Evolutionary conservation across 768 basidiomycete species (phyloP), one percentile per base, ranked within the genome.

Genomic region (Phlebiopsis gigantea): DNA sequence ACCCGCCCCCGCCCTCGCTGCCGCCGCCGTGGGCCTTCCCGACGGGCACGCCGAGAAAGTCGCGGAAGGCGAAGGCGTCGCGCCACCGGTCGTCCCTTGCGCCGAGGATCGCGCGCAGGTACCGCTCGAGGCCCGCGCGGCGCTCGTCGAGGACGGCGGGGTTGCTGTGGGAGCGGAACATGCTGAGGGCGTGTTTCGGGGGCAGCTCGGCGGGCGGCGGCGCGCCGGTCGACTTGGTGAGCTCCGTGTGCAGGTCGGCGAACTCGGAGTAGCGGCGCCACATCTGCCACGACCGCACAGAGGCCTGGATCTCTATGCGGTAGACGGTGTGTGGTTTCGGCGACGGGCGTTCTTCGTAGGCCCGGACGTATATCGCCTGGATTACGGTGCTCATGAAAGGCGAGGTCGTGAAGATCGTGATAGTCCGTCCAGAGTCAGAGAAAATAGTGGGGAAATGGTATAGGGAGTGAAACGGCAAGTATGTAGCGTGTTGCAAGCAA

Each of bases 241-340:
- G 82, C 65, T 94, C 88, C 7, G 81, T 79, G 69, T 95, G 82
- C 6, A 98, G 83, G 64, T 91, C 85, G 66, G 81, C 85, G 73
- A 98, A 98, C 73, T 97, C 93, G 43, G 92, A 94, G 74, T 98
- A 98, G 49, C 96, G 88, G 57, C 88, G 79, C 84, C 89, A 90
- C 79, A 97, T 90, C 56, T 88, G 83, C 94, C 95, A 98, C 68
- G 91, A 87, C 59, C 90, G 86, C 26, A 93, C 90, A 55, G 91
- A 85, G 5, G 93, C 93, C 63, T 89, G 84, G 63, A 98, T 85
- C 65, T 87, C 81, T 68, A 96, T 88, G 60, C 79, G 79, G 73
- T 88, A 96, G 63, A 89, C 90, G 56, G 80, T 79, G 66, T 95
- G 91, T n/a, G 83, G 72, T 65, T 88, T 90, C 62, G 91, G 90